Evolutionary conservation across 805 yeast species (phyloP), one percentile per base, ranked within the genome.

Genomic region (Wickerhamomyces xylosicus): DNA sequence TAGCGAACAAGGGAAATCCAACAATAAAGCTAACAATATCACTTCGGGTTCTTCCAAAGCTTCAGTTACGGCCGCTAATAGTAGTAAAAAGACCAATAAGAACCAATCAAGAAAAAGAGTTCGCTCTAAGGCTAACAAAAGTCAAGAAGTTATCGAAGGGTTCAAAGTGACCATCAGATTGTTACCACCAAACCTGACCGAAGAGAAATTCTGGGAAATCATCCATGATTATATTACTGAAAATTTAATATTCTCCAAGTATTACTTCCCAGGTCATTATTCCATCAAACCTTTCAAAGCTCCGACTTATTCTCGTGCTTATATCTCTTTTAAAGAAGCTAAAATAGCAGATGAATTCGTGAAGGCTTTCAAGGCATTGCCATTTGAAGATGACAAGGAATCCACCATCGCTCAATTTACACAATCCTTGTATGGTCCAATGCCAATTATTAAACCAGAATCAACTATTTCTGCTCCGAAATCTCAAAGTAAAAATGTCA

Each of bases 181-280:
- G 7, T 50, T 72, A 11, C 77, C 77, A 3, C 72, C 77, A 3
- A 43, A 48, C 16, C 46, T 67, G 15, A 35, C 43, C 2, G 53
- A 57, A 18, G 48, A 44, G 1, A 53, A 49, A 6, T 66, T 69
- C 34, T 53, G 51, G 44, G 33, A 40, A 5, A 47, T 45, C 13
- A 39, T 57, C 6, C 37, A 47, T 18, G 41, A 46, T 1, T 44
- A 35, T 10, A 39, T 47, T 27, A 35, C 44, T 31, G 37, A 44
- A 3, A 38, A 47, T 2, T 34, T 32, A 7, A 46, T 41, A 6
- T 37, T 36, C 2, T 48, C 51, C 2, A 45, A 43, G 22, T 68
- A 69, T 47, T 72, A 66, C 50, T 63, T 66, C 2, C 41, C 52
- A 38, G 78, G 78, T 2, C 47, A 52, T 15, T 61, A 61, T 38